Conservation (phyloP, 1,284 basidiomycete species). For the Ganoderma sinense region DNA sequence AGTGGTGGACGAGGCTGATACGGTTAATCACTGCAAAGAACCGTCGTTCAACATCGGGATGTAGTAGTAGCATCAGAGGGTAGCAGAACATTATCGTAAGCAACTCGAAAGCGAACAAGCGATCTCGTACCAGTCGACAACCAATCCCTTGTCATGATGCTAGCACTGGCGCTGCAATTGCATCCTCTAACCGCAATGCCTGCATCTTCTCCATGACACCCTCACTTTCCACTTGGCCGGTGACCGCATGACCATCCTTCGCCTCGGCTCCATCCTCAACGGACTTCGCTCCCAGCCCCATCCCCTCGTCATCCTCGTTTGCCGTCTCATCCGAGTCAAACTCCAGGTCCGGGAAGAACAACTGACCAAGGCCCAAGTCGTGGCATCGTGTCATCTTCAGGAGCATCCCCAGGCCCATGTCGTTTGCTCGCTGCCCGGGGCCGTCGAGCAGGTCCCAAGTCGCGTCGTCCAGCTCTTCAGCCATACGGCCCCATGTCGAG, state of each 20-base stretch:
- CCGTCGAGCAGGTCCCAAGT: constrained; percentile 69
- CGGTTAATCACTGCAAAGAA: background rate
- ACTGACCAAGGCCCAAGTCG: constrained; percentile 76
- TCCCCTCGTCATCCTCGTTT: constrained; percentile 12
- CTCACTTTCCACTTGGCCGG: background rate
- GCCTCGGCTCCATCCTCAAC: background rate
- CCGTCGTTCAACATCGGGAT: background rate
- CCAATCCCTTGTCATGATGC: background rate
- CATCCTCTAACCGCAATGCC: background rate
- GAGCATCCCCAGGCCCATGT: constrained; percentile 66
- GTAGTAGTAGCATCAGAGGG: background rate
- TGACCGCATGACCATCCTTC: background rate
- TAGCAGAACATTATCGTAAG: background rate
- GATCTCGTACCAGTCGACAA: background rate
- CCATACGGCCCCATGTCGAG: constrained; percentile 72
- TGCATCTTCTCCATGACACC: background rate
- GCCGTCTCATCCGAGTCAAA: constrained; percentile 28
- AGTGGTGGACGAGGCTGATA: background rate
- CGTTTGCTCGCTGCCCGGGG: constrained; percentile 42
- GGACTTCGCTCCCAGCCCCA: background rate
- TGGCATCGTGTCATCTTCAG: constrained; percentile 78
- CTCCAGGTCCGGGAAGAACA: constrained; percentile 58
- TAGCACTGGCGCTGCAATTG: background rate
- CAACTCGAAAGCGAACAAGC: constrained; percentile 1
- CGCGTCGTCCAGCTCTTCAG: constrained; percentile 70